Conservation (phyloP, 78 protist genomes). For the Diacronema lutheri region DNA sequence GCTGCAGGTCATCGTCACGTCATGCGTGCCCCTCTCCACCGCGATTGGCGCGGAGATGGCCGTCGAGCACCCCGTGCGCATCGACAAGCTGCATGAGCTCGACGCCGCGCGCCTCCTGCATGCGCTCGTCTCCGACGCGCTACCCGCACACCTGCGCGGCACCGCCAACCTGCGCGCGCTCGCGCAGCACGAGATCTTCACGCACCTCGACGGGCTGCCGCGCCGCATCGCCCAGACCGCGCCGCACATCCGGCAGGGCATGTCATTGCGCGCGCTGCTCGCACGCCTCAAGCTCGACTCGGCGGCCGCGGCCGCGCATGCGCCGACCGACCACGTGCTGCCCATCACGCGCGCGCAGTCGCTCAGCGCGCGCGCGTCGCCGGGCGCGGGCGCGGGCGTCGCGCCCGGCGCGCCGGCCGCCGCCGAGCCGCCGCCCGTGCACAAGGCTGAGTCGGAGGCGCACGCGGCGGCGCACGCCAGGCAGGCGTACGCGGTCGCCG, state of each 20-base stretch:
- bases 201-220: not conserved
- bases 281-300: too few species aligned
- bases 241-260: not conserved
- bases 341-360: too few species aligned
- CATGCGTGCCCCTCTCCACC: not conserved
- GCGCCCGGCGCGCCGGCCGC: too few species aligned
- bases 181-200: not conserved
- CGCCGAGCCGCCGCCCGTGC: too few species aligned
- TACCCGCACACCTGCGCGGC: not conserved
- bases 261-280: not conserved
- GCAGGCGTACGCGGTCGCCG: too few species aligned
- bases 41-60: too few species aligned
- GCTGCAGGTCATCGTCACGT: not conserved
- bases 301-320: too few species aligned
- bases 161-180: not conserved
- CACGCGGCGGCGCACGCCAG: too few species aligned
- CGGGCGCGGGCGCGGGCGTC: too few species aligned
- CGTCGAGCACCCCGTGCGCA: not conserved
- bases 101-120: constrained; percentile 6
- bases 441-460: too few species aligned
- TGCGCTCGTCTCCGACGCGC: not conserved
- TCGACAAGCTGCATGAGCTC: not conserved
- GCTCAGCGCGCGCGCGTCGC: too few species aligned
- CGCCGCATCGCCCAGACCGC: not conserved
- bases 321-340: not conserved